phyloP scores from a whole-genome alignment of 2,329 filamentous ascomycete species.

The Trichoderma sp. region DNA sequence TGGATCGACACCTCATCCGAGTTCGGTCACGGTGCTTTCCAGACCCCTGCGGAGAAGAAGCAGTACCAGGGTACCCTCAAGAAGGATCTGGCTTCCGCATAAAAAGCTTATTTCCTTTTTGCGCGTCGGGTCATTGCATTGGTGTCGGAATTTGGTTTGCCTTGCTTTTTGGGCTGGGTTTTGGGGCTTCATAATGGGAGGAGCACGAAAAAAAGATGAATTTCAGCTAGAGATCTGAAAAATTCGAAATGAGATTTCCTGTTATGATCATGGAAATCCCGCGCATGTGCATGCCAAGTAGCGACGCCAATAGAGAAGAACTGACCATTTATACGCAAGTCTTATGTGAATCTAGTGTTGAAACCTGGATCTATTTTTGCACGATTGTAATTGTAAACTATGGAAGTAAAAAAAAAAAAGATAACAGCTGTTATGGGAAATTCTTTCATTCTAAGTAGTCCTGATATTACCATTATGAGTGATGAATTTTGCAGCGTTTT shows the following conservation, averaged over 20 bases:
- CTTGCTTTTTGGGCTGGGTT: conserved; percentile 36
- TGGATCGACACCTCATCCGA: conserved; percentile 99
- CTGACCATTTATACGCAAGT: not conserved
- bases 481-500: not conserved
- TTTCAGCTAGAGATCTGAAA: conserved; percentile 36
- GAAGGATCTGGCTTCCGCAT: conserved; percentile 73
- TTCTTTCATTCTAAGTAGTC: not conserved
- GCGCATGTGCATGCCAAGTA: conserved; percentile 15
- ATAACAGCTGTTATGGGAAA: not conserved
- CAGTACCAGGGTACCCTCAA: conserved; percentile 98
- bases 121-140: conserved; percentile 48
- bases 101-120: conserved; percentile 42
- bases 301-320: conserved; percentile 6
- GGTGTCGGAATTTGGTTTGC: conserved; percentile 51
- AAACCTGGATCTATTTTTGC: not conserved
- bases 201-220: conserved; percentile 32
- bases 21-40: conserved; percentile 99
- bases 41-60: conserved; percentile 97
- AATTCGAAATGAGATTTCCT: conserved; percentile 37
- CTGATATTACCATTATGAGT: not conserved
- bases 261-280: conserved; percentile 17
- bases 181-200: conserved; percentile 36
- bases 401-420: not conserved
- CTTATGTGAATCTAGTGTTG: not conserved
- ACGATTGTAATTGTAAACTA: not conserved